Evolutionary conservation across 139 green algal genomes (phyloP).

Genomic region (Asterochloris erici): DNA sequence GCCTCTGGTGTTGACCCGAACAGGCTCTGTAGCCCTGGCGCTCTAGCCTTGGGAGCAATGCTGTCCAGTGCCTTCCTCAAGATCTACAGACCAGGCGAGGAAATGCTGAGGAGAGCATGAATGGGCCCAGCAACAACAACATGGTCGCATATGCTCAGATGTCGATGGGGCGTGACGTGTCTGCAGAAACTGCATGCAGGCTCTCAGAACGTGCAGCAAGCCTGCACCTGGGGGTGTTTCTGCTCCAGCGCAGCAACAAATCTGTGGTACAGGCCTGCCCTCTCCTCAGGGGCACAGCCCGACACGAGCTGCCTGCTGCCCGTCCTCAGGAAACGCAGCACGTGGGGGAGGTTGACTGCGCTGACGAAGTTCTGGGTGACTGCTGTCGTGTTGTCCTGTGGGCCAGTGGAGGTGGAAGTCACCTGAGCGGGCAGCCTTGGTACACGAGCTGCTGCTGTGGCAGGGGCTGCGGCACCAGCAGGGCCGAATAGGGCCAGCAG

Average conservation of each 20-base stretch:
- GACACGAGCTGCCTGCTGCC: conserved; percentile 62
- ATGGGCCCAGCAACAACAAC: background rate
- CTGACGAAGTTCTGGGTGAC: conserved; percentile 90
- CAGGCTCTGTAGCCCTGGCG: too few relatives aligned
- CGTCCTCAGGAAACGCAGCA: conserved; percentile 65
- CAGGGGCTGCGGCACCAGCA: background rate
- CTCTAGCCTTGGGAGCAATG: too few relatives aligned
- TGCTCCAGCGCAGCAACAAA: conserved; percentile 53
- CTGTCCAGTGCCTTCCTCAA: too few relatives aligned
- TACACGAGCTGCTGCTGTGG: background rate
- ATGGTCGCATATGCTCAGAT: background rate
- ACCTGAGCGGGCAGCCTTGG: background rate
- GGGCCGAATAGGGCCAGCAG: background rate
- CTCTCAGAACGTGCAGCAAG: background rate
- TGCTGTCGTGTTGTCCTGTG: conserved; percentile 54
- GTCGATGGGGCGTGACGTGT: background rate
- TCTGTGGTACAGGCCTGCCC: conserved; percentile 49
- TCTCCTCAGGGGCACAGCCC: conserved; percentile 49
- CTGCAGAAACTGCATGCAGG: background rate
- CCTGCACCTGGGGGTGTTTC: conserved; percentile 37
- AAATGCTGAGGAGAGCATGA: background rate
- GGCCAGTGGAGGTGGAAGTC: too few relatives aligned
- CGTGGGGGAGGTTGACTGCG: conserved; percentile 50
- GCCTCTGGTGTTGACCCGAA: too few relatives aligned
- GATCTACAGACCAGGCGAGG: too few relatives aligned